Conservation (phyloP, 768 basidiomycete genomes). For the Pulveroboletus ravenelii region DNA sequence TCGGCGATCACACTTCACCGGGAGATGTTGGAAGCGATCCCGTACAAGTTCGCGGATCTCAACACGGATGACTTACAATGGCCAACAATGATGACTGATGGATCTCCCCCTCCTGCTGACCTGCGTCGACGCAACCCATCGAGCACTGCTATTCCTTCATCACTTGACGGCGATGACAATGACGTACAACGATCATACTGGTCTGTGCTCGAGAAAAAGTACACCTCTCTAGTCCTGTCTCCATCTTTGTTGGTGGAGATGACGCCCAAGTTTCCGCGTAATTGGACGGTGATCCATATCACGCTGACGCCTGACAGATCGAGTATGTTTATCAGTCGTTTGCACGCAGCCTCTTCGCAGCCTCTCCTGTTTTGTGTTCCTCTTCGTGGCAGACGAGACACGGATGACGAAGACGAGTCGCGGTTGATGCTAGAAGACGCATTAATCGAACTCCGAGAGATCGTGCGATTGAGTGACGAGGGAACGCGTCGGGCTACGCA, state of each 20-base stretch:
- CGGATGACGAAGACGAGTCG: conserved; percentile 65
- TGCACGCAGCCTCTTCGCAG: conserved; percentile 46
- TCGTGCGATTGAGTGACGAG: conserved; percentile 75
- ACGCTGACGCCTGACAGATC: conserved; percentile 78
- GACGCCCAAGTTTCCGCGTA: conserved; percentile 51
- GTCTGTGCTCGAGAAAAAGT: conserved; percentile 51
- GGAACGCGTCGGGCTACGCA: conserved; percentile 67
- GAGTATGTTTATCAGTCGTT: conserved; percentile 79
- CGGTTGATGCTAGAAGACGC: conserved; percentile 76
- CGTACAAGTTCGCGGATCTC: conserved; percentile 54
- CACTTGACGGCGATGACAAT: conserved; percentile 33
- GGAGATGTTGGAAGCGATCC: conserved; percentile 81
- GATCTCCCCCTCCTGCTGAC: conserved; percentile 33
- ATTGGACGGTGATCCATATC: conserved; percentile 85
- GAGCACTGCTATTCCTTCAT: conserved; percentile 13
- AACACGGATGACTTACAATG: conserved; percentile 66
- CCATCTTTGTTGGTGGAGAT: conserved; percentile 38
- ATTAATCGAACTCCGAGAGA: conserved; percentile 66
- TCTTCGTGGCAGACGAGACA: conserved; percentile 74
- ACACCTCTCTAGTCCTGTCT: conserved; percentile 31
- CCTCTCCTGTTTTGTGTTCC: conserved; percentile 89
- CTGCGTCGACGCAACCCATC: conserved; percentile 18
- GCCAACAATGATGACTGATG: conserved; percentile 53
- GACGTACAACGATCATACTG: conserved; percentile 51
- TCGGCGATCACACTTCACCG: conserved; percentile 75